A percentile compares a stretch with the other conserved stretches of the same genome.
phyloP scores from a whole-genome alignment of 2,329 filamentous ascomycete genomes.

The Shiraia bambusicola region DNA sequence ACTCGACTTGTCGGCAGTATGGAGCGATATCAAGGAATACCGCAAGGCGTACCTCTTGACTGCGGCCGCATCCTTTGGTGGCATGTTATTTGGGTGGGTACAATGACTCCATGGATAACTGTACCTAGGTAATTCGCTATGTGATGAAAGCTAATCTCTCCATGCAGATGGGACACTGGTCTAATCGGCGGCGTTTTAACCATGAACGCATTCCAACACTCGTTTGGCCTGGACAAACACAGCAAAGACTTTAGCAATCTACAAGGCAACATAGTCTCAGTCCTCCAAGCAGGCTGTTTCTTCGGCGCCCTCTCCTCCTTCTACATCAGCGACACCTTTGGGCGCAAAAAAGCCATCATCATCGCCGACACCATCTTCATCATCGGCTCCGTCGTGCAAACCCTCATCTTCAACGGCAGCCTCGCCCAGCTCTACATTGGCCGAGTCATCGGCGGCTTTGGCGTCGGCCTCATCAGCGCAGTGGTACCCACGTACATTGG shows the following conservation, averaged over 20 bases:
- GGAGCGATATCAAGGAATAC: slow-evolving; percentile 45
- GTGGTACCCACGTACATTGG: slow-evolving; percentile 50
- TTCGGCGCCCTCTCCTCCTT: slow-evolving; percentile 48
- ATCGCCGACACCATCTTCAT: slow-evolving; percentile 48
- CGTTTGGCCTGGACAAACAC: slow-evolving; percentile 41
- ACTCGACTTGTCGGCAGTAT: slow-evolving; percentile 36
- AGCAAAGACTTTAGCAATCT: slow-evolving; percentile 42
- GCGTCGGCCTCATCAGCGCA: slow-evolving; percentile 47
- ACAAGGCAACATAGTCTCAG: slow-evolving; percentile 49
- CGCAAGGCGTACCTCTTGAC: slow-evolving; percentile 46
- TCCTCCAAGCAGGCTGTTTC: slow-evolving; percentile 49
- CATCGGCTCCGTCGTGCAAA: slow-evolving; percentile 46
- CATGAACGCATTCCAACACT: slow-evolving; percentile 48
- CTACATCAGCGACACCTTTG: slow-evolving; percentile 47
- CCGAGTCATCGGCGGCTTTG: slow-evolving; percentile 48
- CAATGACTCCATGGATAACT: too few species aligned
- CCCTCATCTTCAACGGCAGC: slow-evolving; percentile 19
- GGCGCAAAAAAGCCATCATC: slow-evolving; percentile 46
- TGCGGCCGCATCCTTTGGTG: slow-evolving; percentile 47
- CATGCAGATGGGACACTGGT: slow-evolving; percentile 42
- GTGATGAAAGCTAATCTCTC: slow-evolving; percentile 8
- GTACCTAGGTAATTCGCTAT: too few species aligned
- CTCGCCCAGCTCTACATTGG: slow-evolving; percentile 47
- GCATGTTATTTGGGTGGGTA: slow-evolving; percentile 32
- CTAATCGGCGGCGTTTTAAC: slow-evolving; percentile 45